phyloP scores from a whole-genome alignment of 139 green algal genomes.

The Tetradesmus lagerheimii region DNA sequence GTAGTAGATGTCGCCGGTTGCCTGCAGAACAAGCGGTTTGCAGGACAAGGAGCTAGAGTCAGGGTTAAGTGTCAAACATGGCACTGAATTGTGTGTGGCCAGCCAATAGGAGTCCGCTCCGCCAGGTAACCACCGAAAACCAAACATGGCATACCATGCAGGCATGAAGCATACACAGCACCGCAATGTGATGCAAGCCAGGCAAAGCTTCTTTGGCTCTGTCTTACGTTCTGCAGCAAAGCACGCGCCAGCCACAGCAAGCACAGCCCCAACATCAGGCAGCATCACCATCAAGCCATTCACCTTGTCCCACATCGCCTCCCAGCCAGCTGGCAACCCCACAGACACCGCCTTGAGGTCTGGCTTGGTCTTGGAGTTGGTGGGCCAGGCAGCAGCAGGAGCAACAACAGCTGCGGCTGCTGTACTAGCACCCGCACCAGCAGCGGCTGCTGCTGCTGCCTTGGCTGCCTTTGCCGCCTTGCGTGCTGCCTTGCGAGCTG shows the following conservation, averaged over 20 bases:
- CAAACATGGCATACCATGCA: too few relatives aligned
- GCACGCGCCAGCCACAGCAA: too few relatives aligned
- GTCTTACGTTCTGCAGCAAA: too few relatives aligned
- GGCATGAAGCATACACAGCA: too few relatives aligned
- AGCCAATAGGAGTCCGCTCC: too few relatives aligned
- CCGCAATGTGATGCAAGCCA: too few relatives aligned
- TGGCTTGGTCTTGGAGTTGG: slow-evolving; percentile 58
- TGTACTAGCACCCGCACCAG: background rate
- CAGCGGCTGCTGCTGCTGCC: slow-evolving; percentile 17
- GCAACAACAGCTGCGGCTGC: background rate
- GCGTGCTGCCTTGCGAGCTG: slow-evolving; percentile 19
- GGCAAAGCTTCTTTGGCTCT: too few relatives aligned
- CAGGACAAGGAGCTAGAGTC: too few relatives aligned
- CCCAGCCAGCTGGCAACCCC: slow-evolving; percentile 73
- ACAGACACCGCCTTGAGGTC: slow-evolving; percentile 71
- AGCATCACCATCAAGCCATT: background rate
- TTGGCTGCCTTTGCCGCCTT: slow-evolving; percentile 46
- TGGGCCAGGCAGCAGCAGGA: slow-evolving; percentile 30
- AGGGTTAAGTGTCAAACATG: too few relatives aligned
- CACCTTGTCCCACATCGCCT: slow-evolving; percentile 74
- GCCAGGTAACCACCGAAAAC: too few relatives aligned
- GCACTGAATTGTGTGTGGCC: too few relatives aligned
- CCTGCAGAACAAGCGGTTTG: background rate
- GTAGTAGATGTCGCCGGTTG: slow-evolving; percentile 72
- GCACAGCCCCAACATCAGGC: too few relatives aligned